Evolutionary conservation across 208 protist genomes (phyloP), one percentile per base, ranked within the genome.

Genomic region (Leishmania aethiopica): DNA sequence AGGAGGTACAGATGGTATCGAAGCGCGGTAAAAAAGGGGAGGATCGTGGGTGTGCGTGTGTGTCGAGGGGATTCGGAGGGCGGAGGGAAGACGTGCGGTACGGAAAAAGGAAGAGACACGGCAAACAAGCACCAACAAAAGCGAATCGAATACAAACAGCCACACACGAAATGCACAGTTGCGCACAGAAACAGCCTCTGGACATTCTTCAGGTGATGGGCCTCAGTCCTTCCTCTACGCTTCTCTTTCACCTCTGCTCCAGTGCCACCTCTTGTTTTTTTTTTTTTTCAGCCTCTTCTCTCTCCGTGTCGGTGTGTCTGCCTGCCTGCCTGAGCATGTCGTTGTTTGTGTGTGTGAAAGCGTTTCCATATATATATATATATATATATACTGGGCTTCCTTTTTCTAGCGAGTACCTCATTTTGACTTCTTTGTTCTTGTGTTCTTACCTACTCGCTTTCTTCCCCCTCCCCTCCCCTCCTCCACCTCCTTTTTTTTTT

Each of bases 401-500:
- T 28, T 79, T 80, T 60, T 53, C 13, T 55, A 51, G 15, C 42
- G 25, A 25, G 17, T 74, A n/a, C 37, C 25, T 57, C 53, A 19
- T 17, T 80, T 57, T 3, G 70, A 17, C 25, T 53, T 80, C 32
- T 74, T 64, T 78, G 42, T 47, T 47, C 10, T 8, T 11, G 45
- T 47, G 45, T 47, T 47, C 45, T 84, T 32, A 42, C 74, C 35
- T 86, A 13, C 55, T 77, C 10, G 60, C n/a, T 49, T 25, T 8
- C 55, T 7, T 64, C 40, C 53, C 5, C 3, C 57, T 40, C 6
- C 60, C 40, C 40, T 15, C 47, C 51, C 40, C 60, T 25, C 25
- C 25, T 85, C 45, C 66, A 10, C 13, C 22, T 79, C 7, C 62
- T 84, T 78, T 74, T 45, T 76, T 74, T 76, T 77, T 35, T 28